phyloP scores from a whole-genome alignment of 768 basidiomycete genomes.

The Amanita polypyramis region DNA sequence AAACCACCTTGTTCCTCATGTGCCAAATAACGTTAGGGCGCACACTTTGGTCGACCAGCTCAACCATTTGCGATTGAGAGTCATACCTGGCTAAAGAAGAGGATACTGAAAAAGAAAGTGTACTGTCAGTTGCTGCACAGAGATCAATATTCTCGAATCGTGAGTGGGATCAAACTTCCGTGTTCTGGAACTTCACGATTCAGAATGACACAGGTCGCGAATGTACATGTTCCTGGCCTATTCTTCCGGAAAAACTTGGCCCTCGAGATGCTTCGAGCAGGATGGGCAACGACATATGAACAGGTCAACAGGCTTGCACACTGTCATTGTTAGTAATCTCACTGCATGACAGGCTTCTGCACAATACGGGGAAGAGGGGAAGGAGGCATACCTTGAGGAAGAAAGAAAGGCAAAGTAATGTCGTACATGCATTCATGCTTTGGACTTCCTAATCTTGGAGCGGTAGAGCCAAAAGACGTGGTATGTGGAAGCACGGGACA shows the following conservation, averaged over 20 bases:
- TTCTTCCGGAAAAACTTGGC: slow-evolving; percentile 43
- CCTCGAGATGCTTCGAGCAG: slow-evolving; percentile 70
- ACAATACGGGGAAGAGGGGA: slow-evolving; percentile 63
- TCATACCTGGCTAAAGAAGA: slow-evolving; percentile 55
- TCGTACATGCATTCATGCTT: neutral
- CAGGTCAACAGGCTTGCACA: slow-evolving; percentile 24
- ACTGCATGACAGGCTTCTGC: slow-evolving; percentile 41
- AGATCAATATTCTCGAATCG: slow-evolving; percentile 81
- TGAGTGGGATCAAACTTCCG: slow-evolving; percentile 25
- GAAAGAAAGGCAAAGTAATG: slow-evolving; percentile 63
- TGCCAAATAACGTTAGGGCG: slow-evolving; percentile 32
- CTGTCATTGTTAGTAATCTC: neutral
- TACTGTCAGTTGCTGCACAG: slow-evolving; percentile 63
- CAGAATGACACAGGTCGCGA: slow-evolving; percentile 44
- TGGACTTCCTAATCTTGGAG: neutral
- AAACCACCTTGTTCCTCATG: neutral
- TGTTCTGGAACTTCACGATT: neutral
- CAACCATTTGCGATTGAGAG: slow-evolving; percentile 73
- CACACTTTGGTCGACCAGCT: slow-evolving; percentile 74
- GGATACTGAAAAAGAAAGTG: slow-evolving; percentile 46
- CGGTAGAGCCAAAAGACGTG: slow-evolving; percentile 45
- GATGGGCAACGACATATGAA: slow-evolving; percentile 68
- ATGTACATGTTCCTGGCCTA: slow-evolving; percentile 45
- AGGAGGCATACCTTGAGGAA: slow-evolving; percentile 49
- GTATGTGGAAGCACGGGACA: slow-evolving; percentile 62